Base-by-base conservation (phyloP, 2,329 filamentous ascomycete species). In the Colletotrichum cordylinicola region DNA sequence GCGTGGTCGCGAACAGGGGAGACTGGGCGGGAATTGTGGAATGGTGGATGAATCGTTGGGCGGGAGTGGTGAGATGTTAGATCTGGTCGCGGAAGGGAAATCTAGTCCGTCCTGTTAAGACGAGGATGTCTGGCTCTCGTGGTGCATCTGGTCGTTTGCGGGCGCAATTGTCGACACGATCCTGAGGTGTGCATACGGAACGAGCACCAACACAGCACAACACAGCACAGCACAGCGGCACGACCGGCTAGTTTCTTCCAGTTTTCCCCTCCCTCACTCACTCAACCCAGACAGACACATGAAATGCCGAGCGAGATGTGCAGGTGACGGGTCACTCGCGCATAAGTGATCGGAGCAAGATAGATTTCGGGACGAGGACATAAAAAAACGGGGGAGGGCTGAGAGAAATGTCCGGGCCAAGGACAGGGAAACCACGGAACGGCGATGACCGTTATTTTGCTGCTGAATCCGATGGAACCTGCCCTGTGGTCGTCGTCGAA, bases 1-100 rank as follows among this genome's bases (percentile, higher is more conserved):
- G 73, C 29, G 58, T 60, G 58, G 70, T 74, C 37, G 65, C 64
- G 56, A 60, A 69, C 76, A 75, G 80, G 73, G 64, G 77, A 74
- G 72, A 76, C 75, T 39, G 39, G 60, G 43, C 24, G 31, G 62
- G 4, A 62, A 62, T 43, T 33, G 62, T 43, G 66, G 66, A 6
- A 60, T 37, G 12, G 66, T 29, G 55, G 68, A 67, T 74, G 52
- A 75, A 43, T 58, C 24, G 33, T 24, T n/a, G 21, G 21, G 6
- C 18, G 13, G 27, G 35, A 16, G 61, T 48, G 70, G 31, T 39
- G n/a, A 75, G 62, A 35, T 60, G 68, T 61, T 24, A 72, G 56
- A 68, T 75, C 55, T 75, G 68, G 64, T 75, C 56, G 39, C 69
- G 55, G 69, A 31, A 70, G 39, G 55, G 67, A 39, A 48, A 73